Evolutionary conservation across 345 rosid species (phyloP).

Genomic region (Hypericum androsaemum): DNA sequence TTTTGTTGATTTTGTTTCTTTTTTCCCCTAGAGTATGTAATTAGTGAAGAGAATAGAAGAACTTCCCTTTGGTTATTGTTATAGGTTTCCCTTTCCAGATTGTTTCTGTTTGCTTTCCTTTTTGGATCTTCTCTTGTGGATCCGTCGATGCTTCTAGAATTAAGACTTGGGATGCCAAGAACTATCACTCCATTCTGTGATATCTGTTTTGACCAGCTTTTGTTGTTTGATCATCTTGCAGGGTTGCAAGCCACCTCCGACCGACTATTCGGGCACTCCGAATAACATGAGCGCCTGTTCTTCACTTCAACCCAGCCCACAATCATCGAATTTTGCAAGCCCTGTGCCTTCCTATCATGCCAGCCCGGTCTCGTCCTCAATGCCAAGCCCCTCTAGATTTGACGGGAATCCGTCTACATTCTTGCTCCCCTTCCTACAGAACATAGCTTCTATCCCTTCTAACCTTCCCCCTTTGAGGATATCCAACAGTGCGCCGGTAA

Average conservation of each 20-base stretch:
- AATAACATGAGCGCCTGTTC: slow-evolving; percentile 21
- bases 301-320: slow-evolving; percentile 27
- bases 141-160: no score
- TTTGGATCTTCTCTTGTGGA: no score
- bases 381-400: slow-evolving; percentile 21
- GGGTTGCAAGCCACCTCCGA: slow-evolving; percentile 20
- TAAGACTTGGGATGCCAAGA: not conserved
- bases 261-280: slow-evolving; percentile 19
- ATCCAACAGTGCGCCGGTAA: slow-evolving; percentile 31
- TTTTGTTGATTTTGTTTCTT: no score
- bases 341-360: slow-evolving; percentile 28
- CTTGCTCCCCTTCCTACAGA: slow-evolving; percentile 23
- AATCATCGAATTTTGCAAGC: slow-evolving; percentile 24
- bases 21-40: no score
- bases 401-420: slow-evolving; percentile 22
- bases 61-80: no score
- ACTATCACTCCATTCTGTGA: not conserved
- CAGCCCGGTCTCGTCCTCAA: slow-evolving; percentile 26
- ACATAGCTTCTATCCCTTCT: slow-evolving; percentile 26
- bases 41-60: no score
- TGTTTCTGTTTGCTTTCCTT: no score
- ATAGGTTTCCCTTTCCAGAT: no score
- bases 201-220: not conserved
- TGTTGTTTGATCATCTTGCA: slow-evolving; percentile 4
- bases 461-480: slow-evolving; percentile 26